Base-by-base conservation (phyloP, 2,329 filamentous ascomycete species). In the Lomentospora prolificans region DNA sequence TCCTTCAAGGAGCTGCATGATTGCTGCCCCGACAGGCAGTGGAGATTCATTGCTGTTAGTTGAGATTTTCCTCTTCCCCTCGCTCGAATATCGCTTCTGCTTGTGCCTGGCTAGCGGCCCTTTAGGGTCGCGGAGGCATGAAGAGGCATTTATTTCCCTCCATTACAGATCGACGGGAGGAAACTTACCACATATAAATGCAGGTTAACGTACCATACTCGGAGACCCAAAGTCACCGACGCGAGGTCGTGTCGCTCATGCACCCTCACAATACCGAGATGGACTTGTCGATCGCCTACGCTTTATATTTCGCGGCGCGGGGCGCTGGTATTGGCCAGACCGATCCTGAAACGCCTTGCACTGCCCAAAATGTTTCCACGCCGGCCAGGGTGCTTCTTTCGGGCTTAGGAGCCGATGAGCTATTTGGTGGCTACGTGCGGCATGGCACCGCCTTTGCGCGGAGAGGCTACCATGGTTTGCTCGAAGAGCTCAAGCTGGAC, bases 221-320 rank as follows among this genome's bases (percentile, higher is more conserved):
- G 4, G 87, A 95, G 62, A 87, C 85, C 0, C 66, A 84, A 46
- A 75, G 77, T 2, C 87, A 95, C 63, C 82, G 89, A 59, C 64
- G 77, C 3, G 78, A 77, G 25, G 80, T 99, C 19, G 79, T 91
- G 36, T 78, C 81, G 2, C 75, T 99, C 17, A 96, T 99, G 67
- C 78, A 87, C 62, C 94, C 94, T 0, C 94, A 99, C 69, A 92
- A 96, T 61, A 99, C 94, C 0, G 94, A 99, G 70, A 99, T 99
- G 94, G 94, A 99, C 64, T 76, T 99, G 1, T 99, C 94, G 3
- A 99, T 99, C 63, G 87, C 89, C 0, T 86, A 81, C 62, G 94
- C 94, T 0, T 76, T 99, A n/a, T 97, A 96, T 69, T 99, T 99
- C 72, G 90, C 94, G 4, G 85, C 92, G 0, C 81, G 90, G 39